phyloP scores from a whole-genome alignment of 345 rosid genomes.

The Populus tremula region DNA sequence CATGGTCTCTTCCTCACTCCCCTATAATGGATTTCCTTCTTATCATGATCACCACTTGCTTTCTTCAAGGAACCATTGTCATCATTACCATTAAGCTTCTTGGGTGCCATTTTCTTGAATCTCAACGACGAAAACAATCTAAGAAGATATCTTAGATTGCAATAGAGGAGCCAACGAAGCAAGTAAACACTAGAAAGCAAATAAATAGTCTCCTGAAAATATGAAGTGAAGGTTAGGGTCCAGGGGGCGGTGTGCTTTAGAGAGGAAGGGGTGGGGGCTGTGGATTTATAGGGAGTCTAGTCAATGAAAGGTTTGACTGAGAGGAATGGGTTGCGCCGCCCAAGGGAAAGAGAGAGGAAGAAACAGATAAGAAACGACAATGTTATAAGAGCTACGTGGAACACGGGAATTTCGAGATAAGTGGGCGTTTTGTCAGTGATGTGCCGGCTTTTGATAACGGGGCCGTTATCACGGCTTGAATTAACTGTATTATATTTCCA shows the following conservation, averaged over 20 bases:
- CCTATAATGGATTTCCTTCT: constrained; percentile 45
- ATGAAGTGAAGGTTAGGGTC: not conserved
- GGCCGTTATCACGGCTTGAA: constrained; percentile 22
- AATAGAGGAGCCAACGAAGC: too few relatives aligned
- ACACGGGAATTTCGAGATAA: constrained; percentile 43
- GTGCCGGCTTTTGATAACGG: constrained; percentile 43
- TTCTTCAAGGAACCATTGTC: not conserved
- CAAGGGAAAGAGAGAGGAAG: constrained; percentile 11
- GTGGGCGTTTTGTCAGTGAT: constrained; percentile 22
- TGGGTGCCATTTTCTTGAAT: constrained; percentile 36
- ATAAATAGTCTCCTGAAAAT: not conserved
- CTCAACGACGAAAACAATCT: not conserved
- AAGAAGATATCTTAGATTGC: not conserved
- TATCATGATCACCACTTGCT: not conserved
- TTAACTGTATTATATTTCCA: not conserved
- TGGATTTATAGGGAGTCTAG: constrained; percentile 11
- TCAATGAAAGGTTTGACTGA: constrained; percentile 40
- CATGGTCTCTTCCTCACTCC: constrained; percentile 73
- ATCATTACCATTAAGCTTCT: not conserved
- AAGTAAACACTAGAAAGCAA: not conserved
- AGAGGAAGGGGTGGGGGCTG: not conserved
- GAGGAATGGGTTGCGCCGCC: constrained; percentile 35
- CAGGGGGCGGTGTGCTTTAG: not conserved
- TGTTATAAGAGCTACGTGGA: constrained; percentile 45
- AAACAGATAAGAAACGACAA: constrained; percentile 26